Evolutionary conservation across 176 grass and related monocot genomes (phyloP).

Genomic region (Bothriochloa decipiens): DNA sequence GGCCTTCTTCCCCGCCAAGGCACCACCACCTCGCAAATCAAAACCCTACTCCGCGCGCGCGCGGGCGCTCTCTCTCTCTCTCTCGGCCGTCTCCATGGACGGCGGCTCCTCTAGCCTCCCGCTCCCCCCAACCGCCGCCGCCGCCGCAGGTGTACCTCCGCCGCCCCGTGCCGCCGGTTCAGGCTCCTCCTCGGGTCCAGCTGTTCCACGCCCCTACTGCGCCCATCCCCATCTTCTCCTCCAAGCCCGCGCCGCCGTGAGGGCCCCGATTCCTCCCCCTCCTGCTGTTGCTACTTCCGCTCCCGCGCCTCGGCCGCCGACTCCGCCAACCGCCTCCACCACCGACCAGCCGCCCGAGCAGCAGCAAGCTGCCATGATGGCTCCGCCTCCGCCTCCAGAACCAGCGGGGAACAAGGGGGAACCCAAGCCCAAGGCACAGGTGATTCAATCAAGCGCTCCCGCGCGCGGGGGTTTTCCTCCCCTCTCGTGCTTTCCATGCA

Average conservation of each 20-base stretch:
- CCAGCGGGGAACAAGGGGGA: background rate
- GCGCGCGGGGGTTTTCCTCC: no score
- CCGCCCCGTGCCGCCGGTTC: slow-evolving; percentile 40
- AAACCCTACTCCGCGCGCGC: slow-evolving; percentile 23
- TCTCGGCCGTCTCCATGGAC: slow-evolving; percentile 30
- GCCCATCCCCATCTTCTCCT: slow-evolving; percentile 43
- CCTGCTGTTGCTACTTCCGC: background rate
- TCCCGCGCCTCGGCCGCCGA: background rate
- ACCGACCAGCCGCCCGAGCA: background rate
- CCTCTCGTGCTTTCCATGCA: background rate
- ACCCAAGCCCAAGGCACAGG: slow-evolving; percentile 19
- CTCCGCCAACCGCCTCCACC: background rate
- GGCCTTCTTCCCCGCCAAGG: background rate
- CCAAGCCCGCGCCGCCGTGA: slow-evolving; percentile 22
- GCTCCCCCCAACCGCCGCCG: background rate
- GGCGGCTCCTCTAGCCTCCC: slow-evolving; percentile 48
- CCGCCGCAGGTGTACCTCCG: slow-evolving; percentile 50
- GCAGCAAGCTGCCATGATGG: background rate
- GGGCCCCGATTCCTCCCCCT: background rate
- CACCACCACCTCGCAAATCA: background rate
- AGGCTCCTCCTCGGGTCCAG: slow-evolving; percentile 37
- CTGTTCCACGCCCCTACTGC: slow-evolving; percentile 26
- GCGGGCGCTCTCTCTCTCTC: background rate
- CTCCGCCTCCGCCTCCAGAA: slow-evolving; percentile 1
- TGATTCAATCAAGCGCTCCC: slow-evolving; percentile 23